Evolutionary conservation across 2,329 filamentous ascomycete genomes (phyloP).

Genomic region (Chalaropsis ovoidea): DNA sequence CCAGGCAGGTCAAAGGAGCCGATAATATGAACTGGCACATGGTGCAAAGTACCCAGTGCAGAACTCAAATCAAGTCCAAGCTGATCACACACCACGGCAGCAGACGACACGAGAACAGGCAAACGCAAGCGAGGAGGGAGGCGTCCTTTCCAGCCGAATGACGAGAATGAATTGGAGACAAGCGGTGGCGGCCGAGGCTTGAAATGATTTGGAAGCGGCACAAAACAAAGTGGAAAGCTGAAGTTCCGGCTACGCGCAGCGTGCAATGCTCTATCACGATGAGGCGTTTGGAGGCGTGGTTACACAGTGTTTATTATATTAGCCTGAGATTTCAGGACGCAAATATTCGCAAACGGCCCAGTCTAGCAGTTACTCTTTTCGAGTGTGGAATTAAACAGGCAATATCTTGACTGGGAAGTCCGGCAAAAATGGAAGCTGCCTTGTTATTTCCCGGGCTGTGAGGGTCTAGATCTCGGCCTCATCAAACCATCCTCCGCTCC

Average conservation of each 20-base stretch:
- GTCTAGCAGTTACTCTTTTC: background rate
- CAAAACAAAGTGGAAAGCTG: background rate
- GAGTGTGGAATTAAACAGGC: background rate
- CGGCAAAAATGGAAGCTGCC: background rate
- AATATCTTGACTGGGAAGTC: background rate
- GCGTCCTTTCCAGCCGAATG: background rate
- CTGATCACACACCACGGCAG: background rate
- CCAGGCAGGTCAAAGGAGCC: background rate
- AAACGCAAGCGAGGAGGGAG: background rate
- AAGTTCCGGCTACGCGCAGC: slow-evolving; percentile 7
- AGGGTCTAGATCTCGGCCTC: background rate
- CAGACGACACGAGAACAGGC: background rate
- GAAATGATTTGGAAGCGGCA: background rate
- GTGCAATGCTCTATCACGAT: slow-evolving; percentile 10
- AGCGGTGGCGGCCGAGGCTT: background rate
- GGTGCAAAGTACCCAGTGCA: slow-evolving; percentile 23
- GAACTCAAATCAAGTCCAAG: slow-evolving; percentile 4
- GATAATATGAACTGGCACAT: slow-evolving; percentile 15
- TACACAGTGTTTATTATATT: background rate
- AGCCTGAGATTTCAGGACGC: background rate
- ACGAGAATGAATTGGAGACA: background rate
- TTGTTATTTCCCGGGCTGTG: background rate
- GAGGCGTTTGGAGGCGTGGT: background rate
- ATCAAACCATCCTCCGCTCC: background rate
- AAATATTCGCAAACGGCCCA: background rate